phyloP scores from a whole-genome alignment of 192 early-diverging fungal genomes.

The Rhizoclosmatium globosum region DNA sequence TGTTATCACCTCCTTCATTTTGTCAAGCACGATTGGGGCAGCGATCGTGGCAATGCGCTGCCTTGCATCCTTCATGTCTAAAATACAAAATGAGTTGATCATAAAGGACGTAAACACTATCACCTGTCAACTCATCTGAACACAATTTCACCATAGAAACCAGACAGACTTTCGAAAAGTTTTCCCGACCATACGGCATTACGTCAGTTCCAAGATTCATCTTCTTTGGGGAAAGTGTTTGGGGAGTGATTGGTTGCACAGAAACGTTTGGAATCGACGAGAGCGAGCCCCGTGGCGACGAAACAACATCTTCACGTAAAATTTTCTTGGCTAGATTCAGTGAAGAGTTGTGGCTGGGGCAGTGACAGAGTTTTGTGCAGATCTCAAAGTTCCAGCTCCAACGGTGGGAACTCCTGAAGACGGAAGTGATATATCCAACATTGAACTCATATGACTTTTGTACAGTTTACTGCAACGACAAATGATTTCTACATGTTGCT shows the following conservation, averaged over 20 bases:
- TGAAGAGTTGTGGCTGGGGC: too few relatives aligned
- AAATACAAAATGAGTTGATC: conserved; percentile 8
- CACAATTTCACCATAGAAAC: conserved; percentile 72
- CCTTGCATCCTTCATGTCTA: conserved; percentile 55
- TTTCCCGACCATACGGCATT: conserved; percentile 67
- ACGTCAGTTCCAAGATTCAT: conserved; percentile 53
- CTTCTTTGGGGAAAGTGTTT: background rate
- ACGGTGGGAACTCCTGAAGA: too few relatives aligned
- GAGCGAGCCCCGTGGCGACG: background rate
- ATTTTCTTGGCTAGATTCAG: background rate
- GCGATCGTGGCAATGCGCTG: conserved; percentile 68
- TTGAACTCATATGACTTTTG: conserved; percentile 28
- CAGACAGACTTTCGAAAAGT: conserved; percentile 72
- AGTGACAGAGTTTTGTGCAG: too few relatives aligned
- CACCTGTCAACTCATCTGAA: conserved; percentile 54
- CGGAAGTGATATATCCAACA: conserved; percentile 19
- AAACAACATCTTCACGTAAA: background rate
- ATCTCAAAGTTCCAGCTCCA: too few relatives aligned
- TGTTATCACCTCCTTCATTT: conserved; percentile 64
- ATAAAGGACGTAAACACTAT: background rate
- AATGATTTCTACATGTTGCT: conserved; percentile 42
- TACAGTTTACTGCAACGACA: conserved; percentile 16
- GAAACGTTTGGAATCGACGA: background rate
- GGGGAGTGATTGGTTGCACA: background rate
- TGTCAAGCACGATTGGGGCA: conserved; percentile 68